Evolutionary conservation across 768 basidiomycete genomes (phyloP).

Genomic region (Thelephora aurantiotincta): DNA sequence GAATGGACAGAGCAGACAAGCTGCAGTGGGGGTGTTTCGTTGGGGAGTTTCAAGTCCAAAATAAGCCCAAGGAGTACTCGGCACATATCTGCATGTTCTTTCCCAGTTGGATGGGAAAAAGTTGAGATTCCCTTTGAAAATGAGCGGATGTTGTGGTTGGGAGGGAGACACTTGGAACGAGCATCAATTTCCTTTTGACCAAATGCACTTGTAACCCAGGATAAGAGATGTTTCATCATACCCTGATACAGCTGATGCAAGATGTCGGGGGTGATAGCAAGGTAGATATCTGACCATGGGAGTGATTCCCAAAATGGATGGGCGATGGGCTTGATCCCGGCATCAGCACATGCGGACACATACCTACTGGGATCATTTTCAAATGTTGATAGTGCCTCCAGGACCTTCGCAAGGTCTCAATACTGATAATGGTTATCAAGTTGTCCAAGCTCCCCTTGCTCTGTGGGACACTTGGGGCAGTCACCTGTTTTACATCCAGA

Average conservation of each 20-base stretch:
- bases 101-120: slow-evolving; percentile 17
- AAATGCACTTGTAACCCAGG: slow-evolving; percentile 14
- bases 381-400: not conserved
- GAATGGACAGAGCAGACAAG: slow-evolving; percentile 6
- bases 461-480: slow-evolving; percentile 4
- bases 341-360: slow-evolving; percentile 5
- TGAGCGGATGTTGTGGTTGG: slow-evolving; percentile 17
- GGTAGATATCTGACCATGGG: slow-evolving; percentile 8
- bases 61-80: slow-evolving; percentile 1
- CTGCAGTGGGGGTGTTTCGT: not conserved
- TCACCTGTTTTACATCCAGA: slow-evolving; percentile 6
- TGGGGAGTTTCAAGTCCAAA: not conserved
- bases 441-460: too few relatives aligned
- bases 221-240: slow-evolving; percentile 17
- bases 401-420: not conserved
- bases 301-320: slow-evolving; percentile 10
- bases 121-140: slow-evolving; percentile 20
- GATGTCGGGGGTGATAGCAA: slow-evolving; percentile 8
- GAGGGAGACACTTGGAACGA: slow-evolving; percentile 15
- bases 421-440: too few relatives aligned
- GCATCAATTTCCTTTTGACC: slow-evolving; percentile 20
- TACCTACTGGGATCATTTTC: not conserved
- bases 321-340: slow-evolving; percentile 10
- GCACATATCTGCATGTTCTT: slow-evolving; percentile 19
- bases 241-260: slow-evolving; percentile 13